phyloP scores from a whole-genome alignment of 2,329 filamentous ascomycete species.

The Arthrobotrys pseudoclavata region DNA sequence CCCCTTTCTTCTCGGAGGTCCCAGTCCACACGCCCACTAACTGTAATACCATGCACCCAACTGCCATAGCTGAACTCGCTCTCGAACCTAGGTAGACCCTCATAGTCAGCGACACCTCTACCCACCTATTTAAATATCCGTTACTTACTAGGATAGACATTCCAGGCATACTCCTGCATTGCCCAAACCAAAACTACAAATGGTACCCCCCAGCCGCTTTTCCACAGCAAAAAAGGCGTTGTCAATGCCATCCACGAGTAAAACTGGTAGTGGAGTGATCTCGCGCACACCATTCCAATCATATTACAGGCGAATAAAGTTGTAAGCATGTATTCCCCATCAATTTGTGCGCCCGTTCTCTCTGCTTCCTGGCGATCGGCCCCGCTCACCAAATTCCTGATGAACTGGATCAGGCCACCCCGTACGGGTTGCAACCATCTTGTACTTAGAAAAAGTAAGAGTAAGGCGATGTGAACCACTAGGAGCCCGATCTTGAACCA shows the following conservation, averaged over 20 bases:
- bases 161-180: slow-evolving; percentile 92
- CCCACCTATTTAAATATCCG: neutral
- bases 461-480: slow-evolving; percentile 74
- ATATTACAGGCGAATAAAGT: slow-evolving; percentile 81
- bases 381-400: slow-evolving; percentile 67
- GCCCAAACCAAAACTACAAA: slow-evolving; percentile 79
- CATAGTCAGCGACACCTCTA: neutral
- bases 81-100: slow-evolving; percentile 67
- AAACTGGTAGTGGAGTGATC: slow-evolving; percentile 95
- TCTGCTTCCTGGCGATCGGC: slow-evolving; percentile 67
- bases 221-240: slow-evolving; percentile 88
- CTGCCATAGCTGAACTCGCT: slow-evolving; percentile 76
- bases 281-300: slow-evolving; percentile 85
- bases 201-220: slow-evolving; percentile 76
- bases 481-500: slow-evolving; percentile 78
- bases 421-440: slow-evolving; percentile 80
- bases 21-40: slow-evolving; percentile 75
- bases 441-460: slow-evolving; percentile 75
- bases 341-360: slow-evolving; percentile 68
- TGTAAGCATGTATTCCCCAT: slow-evolving; percentile 79
- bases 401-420: slow-evolving; percentile 72
- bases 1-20: slow-evolving; percentile 63
- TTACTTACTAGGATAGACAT: slow-evolving; percentile 81
- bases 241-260: slow-evolving; percentile 92
- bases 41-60: slow-evolving; percentile 77